phyloP scores from a whole-genome alignment of 768 basidiomycete species.

The Xerocomus brunneocitrinus region DNA sequence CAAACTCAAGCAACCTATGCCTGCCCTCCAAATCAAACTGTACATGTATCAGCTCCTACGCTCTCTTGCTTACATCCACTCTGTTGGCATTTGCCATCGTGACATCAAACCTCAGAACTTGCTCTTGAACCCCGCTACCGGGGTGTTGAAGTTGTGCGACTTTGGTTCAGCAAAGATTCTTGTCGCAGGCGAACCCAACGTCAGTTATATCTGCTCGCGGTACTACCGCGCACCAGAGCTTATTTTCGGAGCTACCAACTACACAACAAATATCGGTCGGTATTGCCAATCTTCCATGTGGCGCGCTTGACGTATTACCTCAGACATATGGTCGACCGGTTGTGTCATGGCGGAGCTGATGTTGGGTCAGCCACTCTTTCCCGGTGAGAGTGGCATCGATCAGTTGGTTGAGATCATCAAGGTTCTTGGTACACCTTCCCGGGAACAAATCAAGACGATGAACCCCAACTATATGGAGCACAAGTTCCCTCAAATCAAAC shows the following conservation, averaged over 20 bases:
- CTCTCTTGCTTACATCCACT: conserved; percentile 98
- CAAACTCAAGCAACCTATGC: conserved; percentile 99
- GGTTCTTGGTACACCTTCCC: conserved; percentile 94
- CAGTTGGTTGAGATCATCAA: conserved; percentile 99
- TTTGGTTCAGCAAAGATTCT: conserved; percentile 99
- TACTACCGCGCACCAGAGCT: conserved; percentile 99
- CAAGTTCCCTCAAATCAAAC: conserved; percentile 99
- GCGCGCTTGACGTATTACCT: conserved; percentile 6
- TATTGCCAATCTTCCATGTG: conserved; percentile 12
- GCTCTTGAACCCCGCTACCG: conserved; percentile 93
- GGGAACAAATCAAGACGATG: conserved; percentile 99
- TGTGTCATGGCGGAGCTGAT: conserved; percentile 99
- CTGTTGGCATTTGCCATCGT: conserved; percentile 98
- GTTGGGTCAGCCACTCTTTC: conserved; percentile 98
- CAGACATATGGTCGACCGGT: conserved; percentile 99
- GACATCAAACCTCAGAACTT: conserved; percentile 99
- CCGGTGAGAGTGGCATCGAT: conserved; percentile 98
- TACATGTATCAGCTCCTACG: conserved; percentile 99
- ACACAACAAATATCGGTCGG: conserved; percentile 97
- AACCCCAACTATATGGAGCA: conserved; percentile 99
- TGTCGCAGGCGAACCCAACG: conserved; percentile 96
- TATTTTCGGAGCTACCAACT: conserved; percentile 99
- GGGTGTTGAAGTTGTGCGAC: conserved; percentile 96
- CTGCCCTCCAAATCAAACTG: conserved; percentile 98
- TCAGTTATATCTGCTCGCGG: conserved; percentile 98